Evolutionary conservation across 805 yeast genomes (phyloP), one percentile per base, ranked within the genome.

Genomic region (Saccharomycopsis babjevae): DNA sequence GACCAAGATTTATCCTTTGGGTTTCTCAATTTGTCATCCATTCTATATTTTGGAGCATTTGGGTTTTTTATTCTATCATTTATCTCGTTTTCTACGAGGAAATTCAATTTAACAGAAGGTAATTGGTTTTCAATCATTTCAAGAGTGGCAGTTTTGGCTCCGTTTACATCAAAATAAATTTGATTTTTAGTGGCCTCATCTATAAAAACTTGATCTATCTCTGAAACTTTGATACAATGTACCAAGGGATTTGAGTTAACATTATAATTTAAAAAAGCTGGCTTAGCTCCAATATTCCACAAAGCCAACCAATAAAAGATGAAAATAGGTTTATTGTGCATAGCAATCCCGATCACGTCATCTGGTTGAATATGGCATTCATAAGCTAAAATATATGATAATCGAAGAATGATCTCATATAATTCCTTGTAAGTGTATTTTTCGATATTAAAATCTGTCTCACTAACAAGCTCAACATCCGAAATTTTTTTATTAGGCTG

Each of bases 201-300:
- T 56, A 88, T 82, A 60, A 92, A 82, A 1, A 90, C 81, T 66
- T 85, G 82, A 7, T 76, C 67, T 0, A 88, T 79, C 13, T 80
- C 73, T n/a, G 91, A 85, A 30, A 86, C 81, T 65, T 81, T 82
- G 67, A 93, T 75, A 65, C 96, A 89, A 73, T 93, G 97, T 15
- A 83, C 82, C 65, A 92, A 77, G 1, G 96, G 87, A 58, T 79
- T 78, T 30, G 89, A 91, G 58, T 79, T 77, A 57, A 86, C 78
- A 71, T 91, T 92, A 74, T 84, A 89, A 74, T 92, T 92, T 68
- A 93, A 74, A 67, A 93, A 87, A 0, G 96, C 91, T 0, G 97
- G 97, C 8, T 79, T 72, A 0, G 96, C 97, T 52, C 97, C 97
- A 59, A 92, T 77, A 68, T 89, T 88, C 97, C 97, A 92, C 56